Percentiles rank a stretch among this genome's conserved stretches.
Evolutionary conservation across 352 stramenopile species (phyloP).

Genomic region (Globisporangium abappressorium): DNA sequence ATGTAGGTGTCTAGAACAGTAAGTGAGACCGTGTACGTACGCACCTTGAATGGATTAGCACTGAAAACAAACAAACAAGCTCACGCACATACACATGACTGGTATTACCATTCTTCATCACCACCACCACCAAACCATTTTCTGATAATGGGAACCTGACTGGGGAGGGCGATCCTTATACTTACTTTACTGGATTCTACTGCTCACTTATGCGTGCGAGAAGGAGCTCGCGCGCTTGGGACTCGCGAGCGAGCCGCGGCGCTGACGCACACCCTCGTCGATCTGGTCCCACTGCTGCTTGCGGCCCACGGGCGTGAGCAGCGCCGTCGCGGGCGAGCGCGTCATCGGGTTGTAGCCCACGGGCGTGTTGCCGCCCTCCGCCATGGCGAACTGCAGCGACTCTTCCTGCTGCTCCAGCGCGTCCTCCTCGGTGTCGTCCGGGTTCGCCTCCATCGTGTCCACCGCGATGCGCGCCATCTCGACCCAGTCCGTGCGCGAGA

Average conservation of each 20-base stretch:
- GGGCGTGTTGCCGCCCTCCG: constrained; percentile 53
- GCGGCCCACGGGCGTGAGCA: constrained; percentile 54
- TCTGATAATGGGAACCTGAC: constrained; percentile 4
- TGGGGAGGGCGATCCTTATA: background rate
- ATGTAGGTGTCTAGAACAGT: background rate
- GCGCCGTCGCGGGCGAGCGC: constrained; percentile 47
- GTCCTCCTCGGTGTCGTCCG: constrained; percentile 28
- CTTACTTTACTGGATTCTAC: constrained; percentile 13
- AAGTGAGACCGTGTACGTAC: background rate
- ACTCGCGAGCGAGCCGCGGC: constrained; percentile 19
- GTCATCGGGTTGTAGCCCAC: constrained; percentile 38
- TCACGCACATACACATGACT: background rate
- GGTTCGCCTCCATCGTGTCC: constrained; percentile 38
- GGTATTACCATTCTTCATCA: background rate
- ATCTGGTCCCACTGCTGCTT: constrained; percentile 56
- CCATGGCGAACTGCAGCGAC: constrained; percentile 30
- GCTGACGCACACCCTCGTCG: constrained; percentile 36
- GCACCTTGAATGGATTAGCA: background rate
- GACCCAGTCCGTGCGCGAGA: constrained; percentile 42
- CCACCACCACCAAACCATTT: constrained; percentile 13
- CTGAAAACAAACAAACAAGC: background rate
- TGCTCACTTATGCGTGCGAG: constrained; percentile 17
- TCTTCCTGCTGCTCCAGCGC: constrained; percentile 27
- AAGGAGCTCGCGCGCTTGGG: constrained; percentile 32
- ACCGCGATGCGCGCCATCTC: constrained; percentile 38